Evolutionary conservation across 1,284 basidiomycete genomes (phyloP), one percentile per base, ranked within the genome.

Genomic region (Ganoderma leucocontextum): DNA sequence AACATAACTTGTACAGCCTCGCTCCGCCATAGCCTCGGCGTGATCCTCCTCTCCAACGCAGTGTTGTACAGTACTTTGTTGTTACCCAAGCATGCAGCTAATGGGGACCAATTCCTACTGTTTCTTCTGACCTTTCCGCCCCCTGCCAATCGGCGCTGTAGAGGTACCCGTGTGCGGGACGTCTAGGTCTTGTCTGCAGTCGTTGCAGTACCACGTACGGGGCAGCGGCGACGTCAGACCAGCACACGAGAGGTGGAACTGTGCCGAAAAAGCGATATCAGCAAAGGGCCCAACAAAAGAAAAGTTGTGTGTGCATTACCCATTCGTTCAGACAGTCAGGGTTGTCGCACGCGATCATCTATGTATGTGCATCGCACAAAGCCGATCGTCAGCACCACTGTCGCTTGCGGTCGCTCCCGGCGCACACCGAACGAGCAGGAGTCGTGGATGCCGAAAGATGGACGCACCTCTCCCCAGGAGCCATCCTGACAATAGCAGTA

Each of bases 281-380:
- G 52, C 12, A 55, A 19, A 6, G 17, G 3, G 29, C 52, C 13
- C 29, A 29, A 29, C 29, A 17, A 55, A 3, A 55, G 33, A 33
- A 7, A 17, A 19, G 13, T 5, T 1, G 52, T 1, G 17, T 8
- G 15, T 33, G 9, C 7, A 88, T 82, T 70, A 91, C 90, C 90
- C 91, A 92, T 85, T 91, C 87, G 78, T 86, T 90, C n/a, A 82
- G 83, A 78, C 90, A 92, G 12, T 82, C 82, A 17, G 84, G 79
- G 72, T 89, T 89, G 75, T 92, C 90, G 76, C 90, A 92, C 57
- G 84, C 90, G 70, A 92, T 88, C 90, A 92, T 92, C 85, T 89
- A 44, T 35, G 35, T 89, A 44, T 35, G 35, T 41, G 42, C 29
- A 66, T 29, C 38, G 33, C 57, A 29, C 44, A 36, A 64, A 58